These are phyloP conservation scores for Ogataea paraovalis DNA, from an alignment of 805 yeast species.

Conservation along the genomic window DNA sequence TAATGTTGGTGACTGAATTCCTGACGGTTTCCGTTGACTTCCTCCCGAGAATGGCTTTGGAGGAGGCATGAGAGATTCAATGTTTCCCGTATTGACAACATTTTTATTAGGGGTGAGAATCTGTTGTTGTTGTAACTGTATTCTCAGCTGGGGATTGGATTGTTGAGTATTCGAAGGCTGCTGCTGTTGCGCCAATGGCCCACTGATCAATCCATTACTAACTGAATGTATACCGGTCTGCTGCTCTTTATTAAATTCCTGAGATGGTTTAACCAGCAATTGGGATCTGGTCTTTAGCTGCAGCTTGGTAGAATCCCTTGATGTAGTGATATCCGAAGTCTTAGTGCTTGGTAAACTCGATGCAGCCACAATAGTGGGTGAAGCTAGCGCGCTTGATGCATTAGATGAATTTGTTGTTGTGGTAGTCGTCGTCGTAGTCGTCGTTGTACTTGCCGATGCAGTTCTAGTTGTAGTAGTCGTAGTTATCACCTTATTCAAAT, in stretches of 20 bases:
- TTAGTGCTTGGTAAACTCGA: not conserved
- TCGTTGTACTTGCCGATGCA: not conserved
- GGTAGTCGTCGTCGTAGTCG: conserved; percentile 5
- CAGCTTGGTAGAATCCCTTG: not conserved
- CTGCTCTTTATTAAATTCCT: conserved; percentile 6
- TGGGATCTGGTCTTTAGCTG: conserved; percentile 1
- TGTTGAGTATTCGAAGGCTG: not conserved
- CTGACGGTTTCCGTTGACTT: conserved; percentile 6
- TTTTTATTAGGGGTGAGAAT: conserved; percentile 21
- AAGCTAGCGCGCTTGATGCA: not conserved
- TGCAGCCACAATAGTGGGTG: not conserved
- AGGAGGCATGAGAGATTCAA: conserved; percentile 16
- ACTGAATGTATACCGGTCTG: too few species aligned
- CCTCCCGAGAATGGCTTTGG: conserved; percentile 19
- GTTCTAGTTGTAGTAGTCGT: conserved; percentile 12
- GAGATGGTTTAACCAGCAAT: conserved; percentile 1
- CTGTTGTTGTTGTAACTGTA: conserved; percentile 6
- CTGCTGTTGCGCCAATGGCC: not conserved
- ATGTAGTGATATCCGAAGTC: not conserved
- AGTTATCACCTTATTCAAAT: conserved; percentile 24
- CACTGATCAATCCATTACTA: conserved; percentile 12
- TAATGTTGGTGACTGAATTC: conserved; percentile 17
- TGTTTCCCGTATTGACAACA: conserved; percentile 16
- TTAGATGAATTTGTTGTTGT: conserved; percentile 1
- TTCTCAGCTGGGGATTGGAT: not conserved